Base-by-base conservation (phyloP, 2,329 filamentous ascomycete species). In the Calonectria montana region DNA sequence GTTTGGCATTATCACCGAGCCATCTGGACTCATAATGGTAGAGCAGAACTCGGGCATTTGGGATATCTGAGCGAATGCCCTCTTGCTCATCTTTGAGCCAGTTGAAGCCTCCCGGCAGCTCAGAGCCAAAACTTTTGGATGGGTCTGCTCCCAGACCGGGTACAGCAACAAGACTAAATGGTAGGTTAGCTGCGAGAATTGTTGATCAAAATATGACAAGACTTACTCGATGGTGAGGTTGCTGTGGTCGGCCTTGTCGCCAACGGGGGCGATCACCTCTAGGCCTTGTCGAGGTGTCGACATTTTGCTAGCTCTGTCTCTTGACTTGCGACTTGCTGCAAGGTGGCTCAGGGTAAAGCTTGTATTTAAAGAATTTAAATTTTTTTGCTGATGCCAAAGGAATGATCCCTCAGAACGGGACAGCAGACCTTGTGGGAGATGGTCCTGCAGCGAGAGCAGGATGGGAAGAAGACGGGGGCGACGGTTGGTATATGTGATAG, bases 41-140 rank as follows among this genome's bases (percentile, higher is more conserved):
- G 21, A 69, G 61, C 10, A 69, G 47, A 16, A 69, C 50, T 4
- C 67, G 61, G 10, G 67, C 67, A 39, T 62, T 53, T 18, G 67
- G 61, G 12, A 69, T 69, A 31, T 69, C 61, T 23, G 67, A 69
- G 23, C 61, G 48, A 48, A 69, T 69, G 48, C 67, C 67, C 23
- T 69, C 31, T 25, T 65, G 37, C 16, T 69, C 67, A 29, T 69
- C 53, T 39, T 69, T 69, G 10, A 69, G 67, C 67, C 67, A 69
- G n/a, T 69, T 69, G n/a, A 69, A 69, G 39, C 67, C 61, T n/a
- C 67, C 67, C 12, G 67, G 67, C 12, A 53, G 55, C 29, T 69
- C 67, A 9, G 61, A 69, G 48, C 67, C 67, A 35, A 69, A 69
- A 25, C 67, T 69, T 39, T 69, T 69, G 67, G 67, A 69, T n/a